A percentile compares a stretch with the other conserved stretches of the same genome.
These are phyloP conservation scores for Elaeagnus macrophylla DNA, from an alignment of 306 rosid genomes.

Conservation along the genomic window DNA sequence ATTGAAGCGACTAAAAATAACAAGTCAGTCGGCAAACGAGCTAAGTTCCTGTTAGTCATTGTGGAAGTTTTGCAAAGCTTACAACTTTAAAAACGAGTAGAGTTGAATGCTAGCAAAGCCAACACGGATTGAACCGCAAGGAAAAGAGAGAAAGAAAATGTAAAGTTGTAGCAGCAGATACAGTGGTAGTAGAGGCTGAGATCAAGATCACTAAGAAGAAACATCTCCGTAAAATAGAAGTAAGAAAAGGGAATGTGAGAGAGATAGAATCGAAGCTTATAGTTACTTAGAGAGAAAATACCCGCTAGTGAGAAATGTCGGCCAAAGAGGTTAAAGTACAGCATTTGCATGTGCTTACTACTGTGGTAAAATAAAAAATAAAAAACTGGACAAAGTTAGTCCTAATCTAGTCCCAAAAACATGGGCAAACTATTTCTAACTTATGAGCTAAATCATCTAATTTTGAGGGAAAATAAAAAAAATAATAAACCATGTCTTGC, in stretches of 20 bases:
- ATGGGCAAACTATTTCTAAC: too few species aligned
- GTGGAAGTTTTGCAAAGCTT: slow-evolving; percentile 6
- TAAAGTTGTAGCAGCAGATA: slow-evolving; percentile 1
- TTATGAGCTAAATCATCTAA: too few species aligned
- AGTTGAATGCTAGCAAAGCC: slow-evolving; percentile 30
- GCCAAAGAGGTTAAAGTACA: too few species aligned
- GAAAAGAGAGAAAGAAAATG: slow-evolving; percentile 13
- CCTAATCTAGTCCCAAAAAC: too few species aligned
- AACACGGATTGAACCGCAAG: too few species aligned
- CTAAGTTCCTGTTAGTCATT: slow-evolving; percentile 35
- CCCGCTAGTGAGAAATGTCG: neutral
- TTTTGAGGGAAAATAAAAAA: too few species aligned
- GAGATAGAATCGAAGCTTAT: slow-evolving; percentile 69
- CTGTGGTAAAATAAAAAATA: too few species aligned
- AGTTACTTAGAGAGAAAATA: slow-evolving; percentile 33
- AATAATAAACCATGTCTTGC: too few species aligned
- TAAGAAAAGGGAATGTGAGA: neutral
- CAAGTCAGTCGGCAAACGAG: slow-evolving; percentile 15
- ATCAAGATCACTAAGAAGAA: slow-evolving; percentile 38
- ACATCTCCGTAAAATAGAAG: slow-evolving; percentile 62
- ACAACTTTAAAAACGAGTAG: too few species aligned
- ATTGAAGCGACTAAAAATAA: slow-evolving; percentile 28
- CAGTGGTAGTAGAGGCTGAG: slow-evolving; percentile 26
- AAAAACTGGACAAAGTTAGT: too few species aligned
- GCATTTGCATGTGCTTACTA: too few species aligned